These are phyloP conservation scores for Sporisorium exsertum DNA, from an alignment of 1,284 basidiomycete species.

Conservation along the genomic window DNA sequence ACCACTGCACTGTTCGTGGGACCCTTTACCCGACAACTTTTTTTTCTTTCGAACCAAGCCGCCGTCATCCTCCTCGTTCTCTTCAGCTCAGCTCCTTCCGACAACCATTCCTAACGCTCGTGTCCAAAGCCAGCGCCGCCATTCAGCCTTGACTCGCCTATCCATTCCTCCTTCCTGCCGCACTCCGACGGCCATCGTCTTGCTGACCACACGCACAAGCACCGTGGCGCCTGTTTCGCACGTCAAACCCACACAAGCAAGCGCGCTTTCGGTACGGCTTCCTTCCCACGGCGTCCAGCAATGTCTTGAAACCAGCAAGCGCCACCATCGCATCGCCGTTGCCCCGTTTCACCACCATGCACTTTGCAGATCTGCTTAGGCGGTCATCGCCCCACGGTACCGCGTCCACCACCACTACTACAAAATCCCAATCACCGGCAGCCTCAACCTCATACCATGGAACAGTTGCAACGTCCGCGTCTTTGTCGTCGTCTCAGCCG, in stretches of 20 bases:
- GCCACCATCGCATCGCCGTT: not conserved
- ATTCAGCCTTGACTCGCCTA: not conserved
- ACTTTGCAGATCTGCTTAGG: conserved; percentile 29
- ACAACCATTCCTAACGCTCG: not conserved
- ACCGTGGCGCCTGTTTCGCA: not conserved
- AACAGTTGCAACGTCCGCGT: conserved; percentile 1
- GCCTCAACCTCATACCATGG: conserved; percentile 13
- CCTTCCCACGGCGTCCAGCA: not conserved
- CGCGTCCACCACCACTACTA: not conserved
- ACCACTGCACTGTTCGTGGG: not conserved
- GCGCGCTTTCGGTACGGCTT: too few species aligned
- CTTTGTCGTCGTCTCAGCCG: not conserved
- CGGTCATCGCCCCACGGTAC: conserved; percentile 9
- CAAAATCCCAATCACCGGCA: not conserved
- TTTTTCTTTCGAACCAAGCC: not conserved
- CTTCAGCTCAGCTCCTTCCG: not conserved
- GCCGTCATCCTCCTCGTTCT: not conserved
- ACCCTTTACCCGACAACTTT: not conserved
- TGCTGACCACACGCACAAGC: not conserved
- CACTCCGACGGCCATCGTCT: not conserved
- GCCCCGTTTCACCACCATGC: conserved; percentile 16
- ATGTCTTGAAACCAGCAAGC: conserved; percentile 17
- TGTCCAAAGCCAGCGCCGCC: not conserved
- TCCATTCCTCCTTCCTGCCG: not conserved
- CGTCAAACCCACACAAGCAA: too few species aligned